phyloP scores from a whole-genome alignment of 345 rosid genomes.

The Hevea brasiliensis region DNA sequence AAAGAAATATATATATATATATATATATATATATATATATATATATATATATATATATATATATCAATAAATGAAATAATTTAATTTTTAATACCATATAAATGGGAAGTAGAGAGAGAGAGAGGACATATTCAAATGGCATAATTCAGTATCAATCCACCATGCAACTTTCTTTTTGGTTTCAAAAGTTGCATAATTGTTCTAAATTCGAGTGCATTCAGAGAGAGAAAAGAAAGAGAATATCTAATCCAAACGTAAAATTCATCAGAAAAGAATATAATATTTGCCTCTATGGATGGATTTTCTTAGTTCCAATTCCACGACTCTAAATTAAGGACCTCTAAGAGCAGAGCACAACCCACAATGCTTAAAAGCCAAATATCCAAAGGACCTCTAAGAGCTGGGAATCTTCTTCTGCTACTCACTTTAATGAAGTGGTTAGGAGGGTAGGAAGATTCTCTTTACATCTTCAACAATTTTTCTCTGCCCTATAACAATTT shows the following conservation, averaged over 20 bases:
- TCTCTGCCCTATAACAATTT: too few relatives aligned
- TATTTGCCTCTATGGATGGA: conserved; percentile 60
- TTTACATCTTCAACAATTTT: not conserved
- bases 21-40: too few relatives aligned
- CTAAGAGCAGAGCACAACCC: conserved; percentile 15
- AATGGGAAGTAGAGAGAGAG: conserved; percentile 23
- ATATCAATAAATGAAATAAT: too few relatives aligned
- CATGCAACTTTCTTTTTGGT: conserved; percentile 54
- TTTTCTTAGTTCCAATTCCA: conserved; percentile 78
- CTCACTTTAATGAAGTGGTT: conserved; percentile 74
- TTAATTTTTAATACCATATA: too few relatives aligned
- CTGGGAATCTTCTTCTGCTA: conserved; percentile 63
- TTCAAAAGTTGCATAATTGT: conserved; percentile 61
- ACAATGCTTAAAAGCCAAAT: conserved; percentile 38
- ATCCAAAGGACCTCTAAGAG: conserved; percentile 35
- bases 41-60: too few relatives aligned
- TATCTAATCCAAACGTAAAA: conserved; percentile 45
- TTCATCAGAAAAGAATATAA: conserved; percentile 46
- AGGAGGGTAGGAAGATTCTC: conserved; percentile 68
- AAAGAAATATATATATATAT: too few relatives aligned
- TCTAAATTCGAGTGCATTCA: conserved; percentile 47
- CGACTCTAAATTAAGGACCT: conserved; percentile 78
- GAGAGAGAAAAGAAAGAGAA: conserved; percentile 31
- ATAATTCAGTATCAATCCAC: conserved; percentile 38
- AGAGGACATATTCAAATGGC: conserved; percentile 34